A percentile compares a stretch with the other conserved stretches of the same genome.
Evolutionary conservation across 2,329 filamentous ascomycete genomes (phyloP).

Genomic region (Dothistroma septosporum): DNA sequence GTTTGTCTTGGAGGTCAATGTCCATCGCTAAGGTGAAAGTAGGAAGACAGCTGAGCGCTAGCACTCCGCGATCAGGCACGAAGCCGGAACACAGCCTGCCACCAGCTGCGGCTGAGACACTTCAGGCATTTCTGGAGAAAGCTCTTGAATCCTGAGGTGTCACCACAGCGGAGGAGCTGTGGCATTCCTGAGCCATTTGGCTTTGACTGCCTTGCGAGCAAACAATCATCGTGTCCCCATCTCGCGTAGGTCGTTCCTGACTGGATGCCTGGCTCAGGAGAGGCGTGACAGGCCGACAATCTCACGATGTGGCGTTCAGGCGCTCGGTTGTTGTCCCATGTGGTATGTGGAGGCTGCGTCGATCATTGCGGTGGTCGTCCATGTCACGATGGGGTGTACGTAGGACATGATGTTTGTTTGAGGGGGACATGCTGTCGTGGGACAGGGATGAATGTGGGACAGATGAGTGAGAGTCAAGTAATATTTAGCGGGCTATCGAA

Average conservation of each 20-base stretch:
- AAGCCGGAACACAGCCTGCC: not conserved
- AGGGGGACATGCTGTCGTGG: not conserved
- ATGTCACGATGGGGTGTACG: not conserved
- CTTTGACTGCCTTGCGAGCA: not conserved
- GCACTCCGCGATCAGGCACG: not conserved
- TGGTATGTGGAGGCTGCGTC: not conserved
- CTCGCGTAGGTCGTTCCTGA: not conserved
- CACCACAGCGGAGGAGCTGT: not conserved
- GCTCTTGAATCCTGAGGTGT: too few relatives aligned
- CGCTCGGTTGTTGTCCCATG: not conserved
- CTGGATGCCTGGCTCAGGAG: not conserved
- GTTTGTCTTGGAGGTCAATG: not conserved
- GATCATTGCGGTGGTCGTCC: not conserved
- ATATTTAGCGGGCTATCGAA: not conserved
- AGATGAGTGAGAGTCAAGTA: not conserved
- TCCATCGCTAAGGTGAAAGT: not conserved
- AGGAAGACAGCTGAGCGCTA: not conserved
- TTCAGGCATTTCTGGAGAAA: not conserved
- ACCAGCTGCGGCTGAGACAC: not conserved
- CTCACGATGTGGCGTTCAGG: not conserved
- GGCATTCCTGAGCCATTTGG: not conserved
- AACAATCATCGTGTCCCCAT: not conserved
- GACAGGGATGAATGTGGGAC: not conserved
- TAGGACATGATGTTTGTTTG: not conserved
- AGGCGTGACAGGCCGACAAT: not conserved